These are phyloP conservation scores for Sordariomycetes sp. DNA, from an alignment of 2,329 filamentous ascomycete genomes.

Conservation along the genomic window DNA sequence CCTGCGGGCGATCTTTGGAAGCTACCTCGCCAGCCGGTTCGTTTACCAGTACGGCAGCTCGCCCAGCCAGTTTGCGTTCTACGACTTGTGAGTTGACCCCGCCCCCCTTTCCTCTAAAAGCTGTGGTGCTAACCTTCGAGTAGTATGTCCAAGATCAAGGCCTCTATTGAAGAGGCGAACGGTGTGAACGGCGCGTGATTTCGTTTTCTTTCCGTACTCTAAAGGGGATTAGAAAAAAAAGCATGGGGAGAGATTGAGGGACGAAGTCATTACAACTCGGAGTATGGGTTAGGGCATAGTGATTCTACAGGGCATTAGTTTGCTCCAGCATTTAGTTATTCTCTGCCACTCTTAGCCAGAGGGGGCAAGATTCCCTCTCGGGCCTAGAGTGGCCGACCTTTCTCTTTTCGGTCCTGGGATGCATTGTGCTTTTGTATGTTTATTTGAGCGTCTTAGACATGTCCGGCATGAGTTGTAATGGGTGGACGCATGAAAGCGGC, in stretches of 20 bases:
- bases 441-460: no score
- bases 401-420: no score
- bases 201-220: neutral
- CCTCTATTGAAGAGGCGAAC: constrained; percentile 11
- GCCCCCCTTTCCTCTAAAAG: neutral
- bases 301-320: neutral
- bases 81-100: constrained; percentile 72
- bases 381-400: no score
- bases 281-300: neutral
- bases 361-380: no score
- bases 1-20: constrained; percentile 89
- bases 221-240: neutral
- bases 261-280: neutral
- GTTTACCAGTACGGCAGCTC: constrained; percentile 91
- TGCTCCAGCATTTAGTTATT: neutral
- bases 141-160: constrained; percentile 57
- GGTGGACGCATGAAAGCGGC: no score
- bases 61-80: constrained; percentile 95
- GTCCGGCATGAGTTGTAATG: no score
- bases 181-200: neutral
- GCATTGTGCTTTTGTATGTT: no score
- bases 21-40: constrained; percentile 88
- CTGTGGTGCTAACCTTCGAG: constrained; percentile 19
- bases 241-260: neutral
- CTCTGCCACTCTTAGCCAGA: neutral